Evolutionary conservation across 2,329 filamentous ascomycete species (phyloP).

Genomic region (Talaromyces sp.): DNA sequence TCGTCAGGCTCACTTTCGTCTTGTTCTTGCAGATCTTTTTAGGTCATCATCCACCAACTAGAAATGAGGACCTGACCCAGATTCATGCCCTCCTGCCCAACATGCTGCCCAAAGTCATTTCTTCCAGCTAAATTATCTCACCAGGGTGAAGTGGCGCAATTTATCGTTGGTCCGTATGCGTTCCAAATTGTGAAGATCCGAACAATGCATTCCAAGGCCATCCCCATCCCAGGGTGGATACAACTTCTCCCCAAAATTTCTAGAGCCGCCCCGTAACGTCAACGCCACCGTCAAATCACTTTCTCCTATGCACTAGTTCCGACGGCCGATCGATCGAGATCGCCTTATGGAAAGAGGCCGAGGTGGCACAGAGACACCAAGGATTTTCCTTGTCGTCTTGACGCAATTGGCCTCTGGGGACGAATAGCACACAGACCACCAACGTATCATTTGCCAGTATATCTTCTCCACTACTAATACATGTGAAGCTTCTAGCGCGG

Average conservation of each 20-base stretch:
- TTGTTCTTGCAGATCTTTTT: constrained; percentile 22
- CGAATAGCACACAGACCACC: constrained; percentile 9
- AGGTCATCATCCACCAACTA: constrained; percentile 17
- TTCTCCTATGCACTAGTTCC: constrained; percentile 7
- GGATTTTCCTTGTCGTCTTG: constrained; percentile 8
- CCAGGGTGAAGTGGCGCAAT: constrained; percentile 13
- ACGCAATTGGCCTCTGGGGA: constrained; percentile 13
- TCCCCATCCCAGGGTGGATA: constrained; percentile 14
- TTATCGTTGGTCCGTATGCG: neutral
- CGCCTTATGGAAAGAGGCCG: constrained; percentile 5
- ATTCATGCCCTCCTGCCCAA: constrained; percentile 24
- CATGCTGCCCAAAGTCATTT: constrained; percentile 25
- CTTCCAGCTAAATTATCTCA: constrained; percentile 10
- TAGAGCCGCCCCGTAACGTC: constrained; percentile 14
- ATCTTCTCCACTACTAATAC: constrained; percentile 16
- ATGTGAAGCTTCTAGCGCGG: constrained; percentile 27
- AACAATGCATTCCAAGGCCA: constrained; percentile 7
- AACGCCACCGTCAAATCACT: constrained; percentile 14
- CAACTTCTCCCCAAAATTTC: constrained; percentile 4
- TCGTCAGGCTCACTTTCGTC: constrained; percentile 16
- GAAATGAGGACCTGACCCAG: constrained; percentile 11
- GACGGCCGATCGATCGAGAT: constrained; percentile 25
- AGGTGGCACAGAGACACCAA: constrained; percentile 5
- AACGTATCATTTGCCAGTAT: constrained; percentile 12
- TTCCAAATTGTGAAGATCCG: constrained; percentile 15